Conservation (phyloP, 2,329 filamentous ascomycete species). For the Pseudocercospora fijiensis region DNA sequence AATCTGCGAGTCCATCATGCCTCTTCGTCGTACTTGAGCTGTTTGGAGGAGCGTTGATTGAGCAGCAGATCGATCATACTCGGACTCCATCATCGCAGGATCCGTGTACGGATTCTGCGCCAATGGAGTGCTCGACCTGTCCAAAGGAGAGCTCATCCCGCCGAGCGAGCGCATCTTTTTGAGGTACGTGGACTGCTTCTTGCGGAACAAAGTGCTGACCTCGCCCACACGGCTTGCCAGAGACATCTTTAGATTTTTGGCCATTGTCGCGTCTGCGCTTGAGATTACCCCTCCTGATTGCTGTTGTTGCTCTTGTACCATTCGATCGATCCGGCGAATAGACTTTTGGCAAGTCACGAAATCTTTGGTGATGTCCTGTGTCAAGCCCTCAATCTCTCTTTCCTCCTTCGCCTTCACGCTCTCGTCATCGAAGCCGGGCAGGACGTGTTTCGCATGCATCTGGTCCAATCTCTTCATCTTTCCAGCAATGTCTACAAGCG, state of each 20-base stretch:
- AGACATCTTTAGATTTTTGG: slow-evolving; percentile 90
- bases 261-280: slow-evolving; percentile 89
- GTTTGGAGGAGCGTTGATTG: slow-evolving; percentile 84
- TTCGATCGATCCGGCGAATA: slow-evolving; percentile 81
- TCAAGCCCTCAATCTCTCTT: slow-evolving; percentile 82
- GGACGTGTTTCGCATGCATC: slow-evolving; percentile 92
- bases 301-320: slow-evolving; percentile 78
- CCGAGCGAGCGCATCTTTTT: slow-evolving; percentile 57
- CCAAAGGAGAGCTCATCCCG: slow-evolving; percentile 51
- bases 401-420: slow-evolving; percentile 85
- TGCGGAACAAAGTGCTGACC: slow-evolving; percentile 85
- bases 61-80: slow-evolving; percentile 88
- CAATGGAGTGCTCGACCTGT: slow-evolving; percentile 47
- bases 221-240: slow-evolving; percentile 87
- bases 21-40: slow-evolving; percentile 57
- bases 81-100: slow-evolving; percentile 86
- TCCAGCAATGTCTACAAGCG: slow-evolving; percentile 74
- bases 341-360: slow-evolving; percentile 89
- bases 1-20: slow-evolving; percentile 75
- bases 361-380: slow-evolving; percentile 80
- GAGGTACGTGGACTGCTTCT: slow-evolving; percentile 94
- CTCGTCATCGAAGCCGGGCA: slow-evolving; percentile 95
- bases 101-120: slow-evolving; percentile 69
- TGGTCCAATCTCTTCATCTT: slow-evolving; percentile 85
- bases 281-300: slow-evolving; percentile 63